These are phyloP conservation scores for Cadophora gregata DNA, from an alignment of 2,329 filamentous ascomycete genomes.

Conservation along the genomic window DNA sequence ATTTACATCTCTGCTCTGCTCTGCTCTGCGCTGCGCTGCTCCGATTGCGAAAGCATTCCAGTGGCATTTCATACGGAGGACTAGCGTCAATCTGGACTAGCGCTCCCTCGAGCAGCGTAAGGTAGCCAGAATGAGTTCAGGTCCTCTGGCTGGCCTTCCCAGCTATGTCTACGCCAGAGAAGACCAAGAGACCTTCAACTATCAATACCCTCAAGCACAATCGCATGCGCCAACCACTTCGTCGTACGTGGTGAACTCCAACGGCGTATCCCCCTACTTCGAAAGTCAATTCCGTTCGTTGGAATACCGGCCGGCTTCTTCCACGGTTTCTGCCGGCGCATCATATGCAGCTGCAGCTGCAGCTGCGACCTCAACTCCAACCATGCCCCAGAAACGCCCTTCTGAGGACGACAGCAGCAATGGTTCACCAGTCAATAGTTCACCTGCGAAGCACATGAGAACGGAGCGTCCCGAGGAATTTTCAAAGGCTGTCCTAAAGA, in stretches of 20 bases:
- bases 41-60: background rate
- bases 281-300: conserved; percentile 25
- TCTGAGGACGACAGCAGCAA: conserved; percentile 33
- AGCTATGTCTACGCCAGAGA: conserved; percentile 15
- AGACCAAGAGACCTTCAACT: conserved; percentile 18
- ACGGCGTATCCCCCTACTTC: conserved; percentile 12
- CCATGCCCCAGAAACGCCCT: conserved; percentile 40
- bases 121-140: background rate
- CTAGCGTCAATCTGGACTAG: background rate
- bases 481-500: conserved; percentile 55
- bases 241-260: conserved; percentile 16
- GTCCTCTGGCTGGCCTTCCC: background rate
- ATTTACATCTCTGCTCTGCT: background rate
- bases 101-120: background rate
- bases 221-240: conserved; percentile 11
- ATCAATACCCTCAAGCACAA: conserved; percentile 18
- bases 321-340: conserved; percentile 33
- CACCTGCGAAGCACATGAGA: conserved; percentile 38
- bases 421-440: conserved; percentile 26
- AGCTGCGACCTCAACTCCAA: conserved; percentile 4
- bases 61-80: background rate
- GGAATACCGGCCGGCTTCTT: conserved; percentile 36
- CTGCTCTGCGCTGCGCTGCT: background rate
- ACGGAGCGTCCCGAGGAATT: conserved; percentile 43
- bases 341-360: background rate